Evolutionary conservation across 306 rosid genomes (phyloP), one percentile per base, ranked within the genome.

Genomic region (Dalbergia cochinchinensis): DNA sequence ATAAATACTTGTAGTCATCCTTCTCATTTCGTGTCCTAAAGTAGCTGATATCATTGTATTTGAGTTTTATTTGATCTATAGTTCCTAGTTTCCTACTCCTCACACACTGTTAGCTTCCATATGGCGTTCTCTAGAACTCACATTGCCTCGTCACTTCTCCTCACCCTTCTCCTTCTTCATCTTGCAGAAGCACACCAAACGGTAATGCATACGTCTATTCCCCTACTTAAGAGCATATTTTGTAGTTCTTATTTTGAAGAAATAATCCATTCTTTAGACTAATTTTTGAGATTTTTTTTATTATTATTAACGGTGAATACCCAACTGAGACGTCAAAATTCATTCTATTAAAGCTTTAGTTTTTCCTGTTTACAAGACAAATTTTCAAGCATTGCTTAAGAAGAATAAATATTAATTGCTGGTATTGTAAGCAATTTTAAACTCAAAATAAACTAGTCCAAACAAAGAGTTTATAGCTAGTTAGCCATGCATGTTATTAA

Each of bases 71-170:
- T 20, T 69, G 39, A 11, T 13, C 55, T 33, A 11, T 33, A 6
- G 22, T 11, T 26, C 15, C 65, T 19, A 19, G 31, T 26, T 26
- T 26, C 31, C 31, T 26, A 26, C 31, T 26, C 31, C 13, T 9
- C 14, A 58, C 26, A 58, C 63, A 6, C 13, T n/a, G 7, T 13
- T 68, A 44, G 11, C 11, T 48, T 19, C 63, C 26, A 80, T 2
- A 47, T 82, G 85, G 81, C 66, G 1, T 75, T 68, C 60, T 75
- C 73, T 35, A 75, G 41, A 68, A 75, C 39, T 42, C 59, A 37
- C 73, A 48, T n/a, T 39, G 76, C 69, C 71, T 45, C 77, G 1
- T 69, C 67, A 48, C 65, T 82, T 60, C 26, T 82, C 19, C 66
- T 82, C 66, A 48, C 66, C 44, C 35, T 82, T 48, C 31, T 69